Evolutionary conservation across 192 early-diverging fungal genomes (phyloP).

Genomic region (Oehlia diaphana): DNA sequence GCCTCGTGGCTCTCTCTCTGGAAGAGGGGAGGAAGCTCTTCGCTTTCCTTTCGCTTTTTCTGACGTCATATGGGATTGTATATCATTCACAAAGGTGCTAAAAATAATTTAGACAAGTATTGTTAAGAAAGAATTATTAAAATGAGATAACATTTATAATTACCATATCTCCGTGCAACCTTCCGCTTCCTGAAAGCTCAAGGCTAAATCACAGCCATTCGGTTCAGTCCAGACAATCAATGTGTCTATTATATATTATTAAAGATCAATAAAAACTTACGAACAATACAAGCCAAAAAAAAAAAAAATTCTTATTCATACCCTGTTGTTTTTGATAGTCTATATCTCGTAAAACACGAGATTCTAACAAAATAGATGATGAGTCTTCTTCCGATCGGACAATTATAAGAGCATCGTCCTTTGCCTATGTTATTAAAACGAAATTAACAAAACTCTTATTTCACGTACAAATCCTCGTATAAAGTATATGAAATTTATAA

Average conservation of each 20-base stretch:
- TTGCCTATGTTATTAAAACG: slow-evolving; percentile 28
- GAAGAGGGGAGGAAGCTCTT: neutral
- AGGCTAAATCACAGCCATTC: slow-evolving; percentile 77
- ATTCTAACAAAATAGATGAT: slow-evolving; percentile 64
- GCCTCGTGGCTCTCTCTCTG: neutral
- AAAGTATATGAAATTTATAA: neutral
- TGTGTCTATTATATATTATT: slow-evolving; percentile 63
- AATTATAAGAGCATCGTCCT: slow-evolving; percentile 61
- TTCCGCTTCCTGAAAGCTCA: slow-evolving; percentile 91
- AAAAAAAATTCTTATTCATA: slow-evolving; percentile 35
- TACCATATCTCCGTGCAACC: slow-evolving; percentile 73
- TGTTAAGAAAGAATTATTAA: neutral
- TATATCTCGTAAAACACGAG: slow-evolving; percentile 69
- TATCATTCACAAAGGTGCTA: neutral
- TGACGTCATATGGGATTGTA: neutral
- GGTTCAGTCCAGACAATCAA: slow-evolving; percentile 92
- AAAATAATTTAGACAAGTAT: neutral
- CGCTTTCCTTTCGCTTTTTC: too few species aligned
- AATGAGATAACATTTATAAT: neutral
- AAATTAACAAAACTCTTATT: slow-evolving; percentile 1
- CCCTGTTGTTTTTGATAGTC: slow-evolving; percentile 87
- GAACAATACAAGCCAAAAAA: neutral
- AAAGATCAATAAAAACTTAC: neutral
- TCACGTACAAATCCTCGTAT: slow-evolving; percentile 2
- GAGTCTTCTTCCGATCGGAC: slow-evolving; percentile 66